Base-by-base conservation (phyloP, 73 alveolate genomes). In the Paramecium octaurelia region DNA sequence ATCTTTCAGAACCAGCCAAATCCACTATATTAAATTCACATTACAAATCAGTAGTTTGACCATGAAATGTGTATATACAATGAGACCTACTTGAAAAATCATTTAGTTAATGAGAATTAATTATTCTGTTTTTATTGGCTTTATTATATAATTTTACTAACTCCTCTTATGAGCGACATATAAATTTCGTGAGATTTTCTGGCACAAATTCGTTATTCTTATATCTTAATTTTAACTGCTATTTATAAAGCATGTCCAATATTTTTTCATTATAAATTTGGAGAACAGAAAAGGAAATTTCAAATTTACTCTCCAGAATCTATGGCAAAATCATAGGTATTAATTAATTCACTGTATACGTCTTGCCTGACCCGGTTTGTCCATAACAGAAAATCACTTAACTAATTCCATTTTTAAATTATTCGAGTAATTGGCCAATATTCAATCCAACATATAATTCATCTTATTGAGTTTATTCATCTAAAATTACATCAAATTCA, bases 1-100 rank as follows among this genome's bases (percentile, higher is more conserved):
- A 96, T 76, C 99, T 95, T 92, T 98, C 99, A 92, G 99, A 95
- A 11, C 99, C 99, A 18, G 99, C 99, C 76, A 98, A 94, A 95
- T 98, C 99, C 7, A 98, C 99, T 38, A 98, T 85, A 92, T 98
- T 97, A 68, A 98, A 93, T 92, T 97, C 95, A 23, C 98, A 97
- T 58, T 85, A 93, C 85, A 12, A 97, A 95, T 42, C 86, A 34
- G 88, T 93, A 10, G 96, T 94, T 93, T 98, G 98, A 89, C 97
- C 95, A 90, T 96, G 96, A 9, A 98, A 96, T 8, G 99, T 96
- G 86, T 97, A 98, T 64, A 98, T 94, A 58, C 99, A 97, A 93
- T 98, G 99, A 44, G 99, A 96, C 71, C 99, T 92, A 24, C 99
- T 96, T 50, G 99, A 95, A 86, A 92, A 96, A 73, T 95, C 98